A percentile compares a stretch with the other conserved stretches of the same genome.
These are phyloP conservation scores for Penicillium nucicola DNA, from an alignment of 495 filamentous ascomycete species.

Conservation along the genomic window DNA sequence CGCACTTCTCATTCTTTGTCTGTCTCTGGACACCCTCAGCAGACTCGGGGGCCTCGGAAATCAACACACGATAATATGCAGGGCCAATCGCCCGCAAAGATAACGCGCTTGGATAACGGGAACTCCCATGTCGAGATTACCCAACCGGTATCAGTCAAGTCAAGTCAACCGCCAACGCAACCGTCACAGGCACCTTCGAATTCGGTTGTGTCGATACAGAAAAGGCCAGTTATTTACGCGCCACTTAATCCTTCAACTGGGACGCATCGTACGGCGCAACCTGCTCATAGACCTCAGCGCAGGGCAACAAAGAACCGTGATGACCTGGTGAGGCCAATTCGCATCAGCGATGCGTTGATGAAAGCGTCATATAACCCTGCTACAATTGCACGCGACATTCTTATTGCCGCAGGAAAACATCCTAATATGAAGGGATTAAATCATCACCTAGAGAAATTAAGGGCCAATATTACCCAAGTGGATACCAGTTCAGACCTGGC, in stretches of 20 bases:
- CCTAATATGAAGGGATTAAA: constrained; percentile 57
- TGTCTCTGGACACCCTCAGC: too few species aligned
- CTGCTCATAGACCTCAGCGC: too few species aligned
- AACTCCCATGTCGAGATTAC: too few species aligned
- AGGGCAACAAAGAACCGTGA: constrained; percentile 7
- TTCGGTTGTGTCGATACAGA: too few species aligned
- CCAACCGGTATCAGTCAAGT: too few species aligned
- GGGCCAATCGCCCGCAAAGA: background rate
- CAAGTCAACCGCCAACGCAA: too few species aligned
- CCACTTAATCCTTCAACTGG: too few species aligned
- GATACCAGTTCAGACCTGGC: constrained; percentile 48
- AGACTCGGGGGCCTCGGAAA: background rate
- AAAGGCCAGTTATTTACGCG: too few species aligned
- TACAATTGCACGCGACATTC: constrained; percentile 65
- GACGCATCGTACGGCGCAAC: too few species aligned
- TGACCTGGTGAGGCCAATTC: constrained; percentile 41
- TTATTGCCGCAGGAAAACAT: constrained; percentile 58
- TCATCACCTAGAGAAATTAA: constrained; percentile 52
- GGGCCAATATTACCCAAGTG: constrained; percentile 37
- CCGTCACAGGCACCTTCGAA: too few species aligned
- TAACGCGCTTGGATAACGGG: background rate
- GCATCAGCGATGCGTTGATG: constrained; percentile 41
- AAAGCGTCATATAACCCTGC: constrained; percentile 52
- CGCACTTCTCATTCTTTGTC: too few species aligned
- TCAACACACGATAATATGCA: background rate